A percentile compares a stretch with the other conserved stretches of the same genome.
These are phyloP conservation scores for Suillus sp. DNA, from an alignment of 768 basidiomycete species.

Conservation along the genomic window DNA sequence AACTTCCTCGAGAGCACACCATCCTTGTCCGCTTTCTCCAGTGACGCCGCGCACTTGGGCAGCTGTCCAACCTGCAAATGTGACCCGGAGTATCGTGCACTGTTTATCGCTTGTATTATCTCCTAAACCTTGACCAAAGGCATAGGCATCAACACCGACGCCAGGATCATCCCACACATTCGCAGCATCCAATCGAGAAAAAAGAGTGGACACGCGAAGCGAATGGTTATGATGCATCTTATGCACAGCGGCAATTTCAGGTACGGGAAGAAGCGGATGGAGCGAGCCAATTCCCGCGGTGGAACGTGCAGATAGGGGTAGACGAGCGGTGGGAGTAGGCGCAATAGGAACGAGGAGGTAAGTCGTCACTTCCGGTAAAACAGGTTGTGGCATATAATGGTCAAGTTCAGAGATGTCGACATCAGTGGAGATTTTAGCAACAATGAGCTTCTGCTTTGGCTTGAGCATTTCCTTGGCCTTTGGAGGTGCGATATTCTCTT, in stretches of 20 bases:
- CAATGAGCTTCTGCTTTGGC: slow-evolving; percentile 19
- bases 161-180: slow-evolving; percentile 58
- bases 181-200: slow-evolving; percentile 69
- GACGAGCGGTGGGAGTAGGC: slow-evolving; percentile 68
- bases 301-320: slow-evolving; percentile 50
- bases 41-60: slow-evolving; percentile 64
- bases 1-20: slow-evolving; percentile 73
- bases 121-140: slow-evolving; percentile 49
- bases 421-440: slow-evolving; percentile 6
- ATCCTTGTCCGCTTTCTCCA: slow-evolving; percentile 71
- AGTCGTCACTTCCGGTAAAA: slow-evolving; percentile 52
- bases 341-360: slow-evolving; percentile 75
- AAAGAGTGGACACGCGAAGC: slow-evolving; percentile 65
- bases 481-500: slow-evolving; percentile 21
- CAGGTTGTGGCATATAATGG: slow-evolving; percentile 56
- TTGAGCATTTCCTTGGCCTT: slow-evolving; percentile 34
- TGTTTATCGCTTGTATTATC: slow-evolving; percentile 43
- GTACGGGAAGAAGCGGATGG: slow-evolving; percentile 53
- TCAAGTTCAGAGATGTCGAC: slow-evolving; percentile 48
- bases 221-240: slow-evolving; percentile 55
- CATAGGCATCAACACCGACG: slow-evolving; percentile 58
- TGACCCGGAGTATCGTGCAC: slow-evolving; percentile 67
- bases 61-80: slow-evolving; percentile 75
- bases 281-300: slow-evolving; percentile 17
- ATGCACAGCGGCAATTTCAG: slow-evolving; percentile 54